Conservation (phyloP, 1,284 basidiomycete genomes). For the Fomitopsis schrenkii region DNA sequence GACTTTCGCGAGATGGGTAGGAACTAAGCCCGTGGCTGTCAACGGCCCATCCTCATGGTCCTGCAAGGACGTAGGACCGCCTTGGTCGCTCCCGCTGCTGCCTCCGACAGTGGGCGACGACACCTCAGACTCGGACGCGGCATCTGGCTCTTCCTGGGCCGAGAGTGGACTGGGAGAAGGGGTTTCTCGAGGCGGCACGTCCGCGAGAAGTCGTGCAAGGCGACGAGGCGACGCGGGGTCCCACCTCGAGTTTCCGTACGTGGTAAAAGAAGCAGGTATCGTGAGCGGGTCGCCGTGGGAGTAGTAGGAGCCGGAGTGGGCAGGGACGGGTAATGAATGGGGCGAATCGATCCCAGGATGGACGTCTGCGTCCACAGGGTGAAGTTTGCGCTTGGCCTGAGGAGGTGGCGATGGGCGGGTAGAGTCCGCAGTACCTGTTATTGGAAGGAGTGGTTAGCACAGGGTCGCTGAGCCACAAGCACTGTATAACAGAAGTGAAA, state of each 20-base stretch:
- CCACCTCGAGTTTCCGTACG: conserved; percentile 18
- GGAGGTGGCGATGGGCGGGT: conserved; percentile 35
- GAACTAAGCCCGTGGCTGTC: too few species aligned
- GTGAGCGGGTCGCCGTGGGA: conserved; percentile 22
- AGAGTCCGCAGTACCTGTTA: conserved; percentile 36
- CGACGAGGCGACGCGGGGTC: conserved; percentile 30
- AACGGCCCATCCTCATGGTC: neutral
- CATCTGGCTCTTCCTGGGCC: conserved; percentile 6
- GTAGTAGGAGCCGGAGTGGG: conserved; percentile 16
- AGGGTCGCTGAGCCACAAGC: neutral
- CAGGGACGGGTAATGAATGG: conserved; percentile 19
- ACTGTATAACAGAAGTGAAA: neutral
- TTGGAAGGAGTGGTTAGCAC: neutral
- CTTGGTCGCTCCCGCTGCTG: conserved; percentile 19
- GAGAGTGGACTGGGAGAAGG: conserved; percentile 16
- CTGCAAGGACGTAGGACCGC: conserved; percentile 4
- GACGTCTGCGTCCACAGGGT: conserved; percentile 11
- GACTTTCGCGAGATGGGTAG: too few species aligned
- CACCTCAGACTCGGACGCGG: conserved; percentile 10
- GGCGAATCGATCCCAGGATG: conserved; percentile 11
- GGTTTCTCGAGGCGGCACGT: conserved; percentile 25
- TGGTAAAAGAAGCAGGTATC: conserved; percentile 17
- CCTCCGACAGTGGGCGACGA: conserved; percentile 22
- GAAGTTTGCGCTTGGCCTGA: conserved; percentile 24
- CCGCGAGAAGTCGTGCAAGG: conserved; percentile 24